These are phyloP conservation scores for Mortierella sp. DNA, from an alignment of 371 early-diverging fungal genomes.

Conservation along the genomic window DNA sequence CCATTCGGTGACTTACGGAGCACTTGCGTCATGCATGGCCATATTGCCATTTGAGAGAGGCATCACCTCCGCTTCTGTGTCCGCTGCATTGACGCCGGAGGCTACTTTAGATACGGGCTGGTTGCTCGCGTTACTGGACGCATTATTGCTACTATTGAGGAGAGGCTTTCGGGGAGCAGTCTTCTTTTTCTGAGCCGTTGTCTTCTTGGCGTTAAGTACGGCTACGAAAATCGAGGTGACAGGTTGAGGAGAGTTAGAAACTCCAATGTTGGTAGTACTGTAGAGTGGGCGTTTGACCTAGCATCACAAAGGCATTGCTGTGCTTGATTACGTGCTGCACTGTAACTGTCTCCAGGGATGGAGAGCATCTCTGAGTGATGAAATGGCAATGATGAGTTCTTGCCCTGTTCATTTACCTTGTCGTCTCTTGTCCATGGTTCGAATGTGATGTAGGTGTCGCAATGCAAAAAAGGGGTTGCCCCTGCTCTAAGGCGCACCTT, in stretches of 20 bases:
- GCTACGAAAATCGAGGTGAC: constrained; percentile 14
- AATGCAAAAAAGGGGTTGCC: not conserved
- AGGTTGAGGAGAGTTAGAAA: too few species aligned
- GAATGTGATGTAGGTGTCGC: not conserved
- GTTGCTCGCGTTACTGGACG: not conserved
- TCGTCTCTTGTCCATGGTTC: constrained; percentile 43
- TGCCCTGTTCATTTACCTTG: too few species aligned
- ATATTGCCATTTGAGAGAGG: constrained; percentile 26
- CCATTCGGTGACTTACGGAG: constrained; percentile 9
- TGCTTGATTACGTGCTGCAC: too few species aligned
- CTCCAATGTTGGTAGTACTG: too few species aligned
- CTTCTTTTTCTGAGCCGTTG: constrained; percentile 44
- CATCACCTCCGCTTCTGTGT: constrained; percentile 5
- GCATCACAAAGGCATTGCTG: too few species aligned
- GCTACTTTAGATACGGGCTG: constrained; percentile 1
- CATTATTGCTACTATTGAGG: not conserved
- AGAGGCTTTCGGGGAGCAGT: constrained; percentile 19
- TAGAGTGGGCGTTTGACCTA: too few species aligned
- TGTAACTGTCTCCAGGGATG: not conserved
- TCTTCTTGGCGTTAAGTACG: constrained; percentile 46
- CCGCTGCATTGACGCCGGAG: not conserved
- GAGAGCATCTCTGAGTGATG: too few species aligned
- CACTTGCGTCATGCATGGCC: not conserved
- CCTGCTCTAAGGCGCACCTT: not conserved
- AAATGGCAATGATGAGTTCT: not conserved